Base-by-base conservation (phyloP, 768 basidiomycete species). In the Megacollybia marginata region DNA sequence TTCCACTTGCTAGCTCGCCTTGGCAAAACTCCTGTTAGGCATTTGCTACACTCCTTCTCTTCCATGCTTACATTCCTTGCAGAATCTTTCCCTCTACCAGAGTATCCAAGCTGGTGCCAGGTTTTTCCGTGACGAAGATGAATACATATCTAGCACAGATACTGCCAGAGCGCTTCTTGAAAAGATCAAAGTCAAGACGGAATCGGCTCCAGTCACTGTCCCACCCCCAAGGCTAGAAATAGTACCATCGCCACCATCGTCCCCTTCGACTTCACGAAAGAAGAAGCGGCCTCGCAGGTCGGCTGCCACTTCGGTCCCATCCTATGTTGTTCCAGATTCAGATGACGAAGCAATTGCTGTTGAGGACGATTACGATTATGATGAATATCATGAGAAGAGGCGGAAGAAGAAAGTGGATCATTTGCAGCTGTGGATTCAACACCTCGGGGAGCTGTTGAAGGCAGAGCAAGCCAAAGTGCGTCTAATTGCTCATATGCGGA, bases 1-100 rank as follows among this genome's bases (percentile, higher is more conserved):
- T 90, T 90, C 67, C 76, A 80, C 59, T 59, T 84, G n/a, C 71
- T 90, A 44, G 86, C 86, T 4, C 76, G 73, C 42, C 65, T 90
- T 15, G 85, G 85, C 16, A 73, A 72, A 52, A 65, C 72, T 28
- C 78, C 82, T 9, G 83, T 83, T 58, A 57, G 83, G 63, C 34
- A 47, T n/a, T 19, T 33, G 18, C 19, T 13, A n/a, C 35, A 4
- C 7, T 32, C 32, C 32, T 36, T 10, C 33, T 38, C 33, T 33
- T 46, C 19, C 36, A 44, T 16, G 33, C 42, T 44, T 38, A 9
- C 43, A 28, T 47, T 46, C 38, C 12, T 33, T 40, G 23, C 52
- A 85, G 83, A 74, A 69, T 54, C 73, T 66, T 57, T 71, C 66
- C 49, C 59, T 88, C 11, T 83, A 75, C 62, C 70, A 75, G 38